Conservation (phyloP, 305 asterid genomes). For the Solanum hybrid region DNA sequence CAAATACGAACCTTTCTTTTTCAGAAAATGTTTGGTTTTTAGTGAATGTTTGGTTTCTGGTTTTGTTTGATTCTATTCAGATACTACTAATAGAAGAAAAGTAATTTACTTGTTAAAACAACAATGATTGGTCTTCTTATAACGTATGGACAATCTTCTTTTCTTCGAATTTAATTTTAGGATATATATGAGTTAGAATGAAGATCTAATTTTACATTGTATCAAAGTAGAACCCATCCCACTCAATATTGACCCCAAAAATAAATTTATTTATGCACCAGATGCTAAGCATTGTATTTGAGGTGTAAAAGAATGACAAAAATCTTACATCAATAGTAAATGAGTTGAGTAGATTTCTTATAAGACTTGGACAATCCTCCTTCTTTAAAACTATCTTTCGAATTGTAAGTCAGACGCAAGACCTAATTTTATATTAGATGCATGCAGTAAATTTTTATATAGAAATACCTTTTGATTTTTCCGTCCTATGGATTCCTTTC, state of each 20-base stretch:
- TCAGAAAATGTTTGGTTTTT: neutral
- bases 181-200: no score
- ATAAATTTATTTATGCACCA: neutral
- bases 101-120: neutral
- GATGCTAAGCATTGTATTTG: neutral
- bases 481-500: neutral
- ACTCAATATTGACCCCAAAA: neutral
- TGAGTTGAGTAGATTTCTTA: no score
- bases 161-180: no score
- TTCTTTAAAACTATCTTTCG: neutral
- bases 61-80: neutral
- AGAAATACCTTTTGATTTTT: neutral
- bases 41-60: constrained; percentile 26
- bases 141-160: neutral
- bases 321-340: no score
- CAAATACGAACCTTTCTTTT: constrained; percentile 7
- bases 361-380: neutral
- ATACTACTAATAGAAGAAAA: neutral
- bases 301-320: neutral
- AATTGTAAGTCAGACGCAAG: no score
- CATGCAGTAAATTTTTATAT: no score
- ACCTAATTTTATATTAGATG: neutral
- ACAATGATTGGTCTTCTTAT: no score
- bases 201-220: neutral
- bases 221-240: no score